Evolutionary conservation across 2,329 filamentous ascomycete species (phyloP).

Genomic region (Sporothrix dimorphospora): DNA sequence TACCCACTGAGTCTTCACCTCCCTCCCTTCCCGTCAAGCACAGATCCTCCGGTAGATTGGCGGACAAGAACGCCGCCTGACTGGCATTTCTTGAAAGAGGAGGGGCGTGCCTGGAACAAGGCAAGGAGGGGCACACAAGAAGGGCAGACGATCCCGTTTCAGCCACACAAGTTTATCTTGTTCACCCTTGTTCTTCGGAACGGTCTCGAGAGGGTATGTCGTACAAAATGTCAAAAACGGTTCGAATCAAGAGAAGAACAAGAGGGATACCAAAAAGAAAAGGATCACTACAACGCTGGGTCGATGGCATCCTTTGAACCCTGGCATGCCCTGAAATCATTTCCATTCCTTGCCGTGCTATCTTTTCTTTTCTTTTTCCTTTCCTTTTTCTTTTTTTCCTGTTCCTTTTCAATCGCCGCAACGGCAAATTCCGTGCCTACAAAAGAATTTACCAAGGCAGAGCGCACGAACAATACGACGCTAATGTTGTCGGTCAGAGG

Average conservation of each 20-base stretch:
- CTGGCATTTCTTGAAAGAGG: background rate
- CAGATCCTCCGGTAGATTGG: slow-evolving; percentile 17
- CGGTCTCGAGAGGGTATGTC: background rate
- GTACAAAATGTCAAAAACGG: background rate
- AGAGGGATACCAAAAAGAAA: background rate
- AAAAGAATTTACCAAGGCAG: too few species aligned
- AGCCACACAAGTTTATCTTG: slow-evolving; percentile 4
- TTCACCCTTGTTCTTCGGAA: background rate
- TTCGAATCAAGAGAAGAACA: background rate
- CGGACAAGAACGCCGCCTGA: background rate
- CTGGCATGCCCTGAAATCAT: background rate
- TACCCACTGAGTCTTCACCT: too few species aligned
- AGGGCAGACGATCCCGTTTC: slow-evolving; percentile 9
- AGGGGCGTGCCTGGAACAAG: slow-evolving; percentile 1
- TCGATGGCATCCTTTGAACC: background rate
- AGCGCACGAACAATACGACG: too few species aligned
- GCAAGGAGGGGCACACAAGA: background rate
- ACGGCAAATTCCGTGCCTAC: slow-evolving; percentile 13
- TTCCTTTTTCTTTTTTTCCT: background rate
- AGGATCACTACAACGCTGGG: background rate
- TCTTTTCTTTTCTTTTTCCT: background rate
- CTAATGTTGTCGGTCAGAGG: too few species aligned
- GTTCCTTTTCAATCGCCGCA: too few species aligned
- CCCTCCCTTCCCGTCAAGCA: slow-evolving; percentile 6
- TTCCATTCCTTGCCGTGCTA: background rate